Percentiles rank a stretch among this genome's conserved stretches.
Conservation (phyloP, 371 early-diverging fungal genomes). For the Mortierella sp. region DNA sequence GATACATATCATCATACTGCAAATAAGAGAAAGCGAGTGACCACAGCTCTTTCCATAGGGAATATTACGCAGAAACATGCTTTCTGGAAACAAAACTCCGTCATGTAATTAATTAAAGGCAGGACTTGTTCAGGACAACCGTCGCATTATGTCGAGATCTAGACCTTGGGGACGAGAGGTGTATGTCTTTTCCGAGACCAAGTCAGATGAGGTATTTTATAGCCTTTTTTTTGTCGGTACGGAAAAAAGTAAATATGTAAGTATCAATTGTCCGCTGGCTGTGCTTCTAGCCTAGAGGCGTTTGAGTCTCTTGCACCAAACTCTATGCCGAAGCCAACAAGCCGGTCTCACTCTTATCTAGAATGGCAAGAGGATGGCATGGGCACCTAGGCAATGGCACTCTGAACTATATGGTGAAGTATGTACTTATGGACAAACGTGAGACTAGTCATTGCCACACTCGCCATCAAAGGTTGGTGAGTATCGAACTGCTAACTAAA, state of each 20-base stretch:
- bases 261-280: not conserved
- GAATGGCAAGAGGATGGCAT: not conserved
- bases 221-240: not conserved
- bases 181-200: slow-evolving; percentile 2
- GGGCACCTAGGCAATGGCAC: not conserved
- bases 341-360: not conserved
- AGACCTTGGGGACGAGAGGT: not conserved
- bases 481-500: no score
- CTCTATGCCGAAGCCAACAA: not conserved
- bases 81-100: no score
- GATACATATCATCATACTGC: not conserved
- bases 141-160: not conserved
- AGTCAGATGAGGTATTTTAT: not conserved
- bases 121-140: no score
- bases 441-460: no score
- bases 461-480: no score
- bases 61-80: not conserved
- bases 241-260: not conserved
- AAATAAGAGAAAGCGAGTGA: no score
- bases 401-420: not conserved
- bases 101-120: no score
- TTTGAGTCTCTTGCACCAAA: not conserved
- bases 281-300: not conserved
- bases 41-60: not conserved
- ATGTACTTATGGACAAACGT: no score